Evolutionary conservation across 2,329 filamentous ascomycete genomes (phyloP).

Genomic region (Pseudopyricularia javanii): DNA sequence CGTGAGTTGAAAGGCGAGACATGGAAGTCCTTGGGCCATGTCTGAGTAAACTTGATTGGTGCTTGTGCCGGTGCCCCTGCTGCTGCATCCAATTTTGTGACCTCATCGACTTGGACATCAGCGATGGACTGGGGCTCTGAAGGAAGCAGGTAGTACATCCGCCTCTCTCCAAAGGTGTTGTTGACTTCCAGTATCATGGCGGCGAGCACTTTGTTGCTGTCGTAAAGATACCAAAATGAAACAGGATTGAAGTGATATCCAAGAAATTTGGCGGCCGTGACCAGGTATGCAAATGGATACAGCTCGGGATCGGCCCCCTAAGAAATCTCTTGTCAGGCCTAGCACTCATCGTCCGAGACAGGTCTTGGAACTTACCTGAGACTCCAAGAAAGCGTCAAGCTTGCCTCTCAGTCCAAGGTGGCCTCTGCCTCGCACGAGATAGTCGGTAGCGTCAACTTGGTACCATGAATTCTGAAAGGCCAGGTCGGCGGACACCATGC

Average conservation of each 20-base stretch:
- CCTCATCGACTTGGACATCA: background rate
- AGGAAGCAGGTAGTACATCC: conserved; percentile 47
- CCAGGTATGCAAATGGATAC: conserved; percentile 58
- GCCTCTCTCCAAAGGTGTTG: conserved; percentile 63
- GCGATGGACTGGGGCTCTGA: background rate
- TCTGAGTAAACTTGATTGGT: conserved; percentile 13
- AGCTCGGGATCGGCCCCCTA: conserved; percentile 44
- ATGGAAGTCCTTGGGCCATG: conserved; percentile 62
- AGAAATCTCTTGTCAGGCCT: background rate
- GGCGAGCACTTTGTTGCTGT: conserved; percentile 38
- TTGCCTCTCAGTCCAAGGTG: conserved; percentile 49
- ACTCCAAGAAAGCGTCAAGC: conserved; percentile 44
- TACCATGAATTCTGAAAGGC: conserved; percentile 34
- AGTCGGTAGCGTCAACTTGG: conserved; percentile 44
- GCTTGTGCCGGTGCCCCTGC: background rate
- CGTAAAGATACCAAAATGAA: conserved; percentile 71
- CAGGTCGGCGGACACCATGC: conserved; percentile 38
- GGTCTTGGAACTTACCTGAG: conserved; percentile 30
- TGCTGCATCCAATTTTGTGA: background rate
- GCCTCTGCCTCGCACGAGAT: conserved; percentile 42
- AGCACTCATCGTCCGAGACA: background rate
- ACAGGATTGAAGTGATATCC: conserved; percentile 65
- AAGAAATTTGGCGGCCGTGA: conserved; percentile 57
- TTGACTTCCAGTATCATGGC: conserved; percentile 64
- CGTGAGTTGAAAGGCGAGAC: conserved; percentile 63